A percentile compares a stretch with the other conserved stretches of the same genome.
These are phyloP conservation scores for Theileria parva DNA, from an alignment of 169 alveolate species.

Conservation along the genomic window DNA sequence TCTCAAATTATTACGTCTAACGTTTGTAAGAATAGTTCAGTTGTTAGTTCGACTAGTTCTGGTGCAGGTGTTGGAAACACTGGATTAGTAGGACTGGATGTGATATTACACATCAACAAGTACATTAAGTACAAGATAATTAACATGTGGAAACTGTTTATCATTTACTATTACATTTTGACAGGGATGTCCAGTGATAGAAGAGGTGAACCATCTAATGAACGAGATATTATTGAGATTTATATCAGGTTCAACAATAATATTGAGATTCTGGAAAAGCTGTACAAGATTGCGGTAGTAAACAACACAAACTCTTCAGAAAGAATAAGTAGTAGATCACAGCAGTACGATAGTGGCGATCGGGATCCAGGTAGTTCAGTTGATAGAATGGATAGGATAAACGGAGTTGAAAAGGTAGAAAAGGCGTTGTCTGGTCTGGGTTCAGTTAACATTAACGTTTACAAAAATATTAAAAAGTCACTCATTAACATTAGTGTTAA, in stretches of 20 bases:
- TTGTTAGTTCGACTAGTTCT: not conserved
- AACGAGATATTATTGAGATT: not conserved
- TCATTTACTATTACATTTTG: constrained; percentile 8
- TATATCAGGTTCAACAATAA: constrained; percentile 1
- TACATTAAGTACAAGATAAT: constrained; percentile 7
- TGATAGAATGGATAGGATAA: not conserved
- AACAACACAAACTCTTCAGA: not conserved
- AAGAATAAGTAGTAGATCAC: not conserved
- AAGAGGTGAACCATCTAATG: not conserved
- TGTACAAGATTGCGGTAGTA: not conserved
- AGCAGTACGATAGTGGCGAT: not conserved
- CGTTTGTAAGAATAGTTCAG: not conserved
- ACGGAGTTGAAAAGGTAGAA: not conserved
- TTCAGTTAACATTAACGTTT: not conserved
- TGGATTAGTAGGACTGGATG: not conserved
- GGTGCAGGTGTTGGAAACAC: not conserved
- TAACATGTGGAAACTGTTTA: constrained; percentile 19
- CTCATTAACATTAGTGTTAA: constrained; percentile 1
- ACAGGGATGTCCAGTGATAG: not conserved
- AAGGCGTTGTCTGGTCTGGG: not conserved
- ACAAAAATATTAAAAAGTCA: not conserved
- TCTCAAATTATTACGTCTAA: not conserved
- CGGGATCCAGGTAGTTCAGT: not conserved
- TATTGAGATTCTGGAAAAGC: not conserved
- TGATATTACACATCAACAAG: constrained; percentile 7